Evolutionary conservation across 1,139 yeast genomes (phyloP).

Genomic region (Pichia norvegensis): DNA sequence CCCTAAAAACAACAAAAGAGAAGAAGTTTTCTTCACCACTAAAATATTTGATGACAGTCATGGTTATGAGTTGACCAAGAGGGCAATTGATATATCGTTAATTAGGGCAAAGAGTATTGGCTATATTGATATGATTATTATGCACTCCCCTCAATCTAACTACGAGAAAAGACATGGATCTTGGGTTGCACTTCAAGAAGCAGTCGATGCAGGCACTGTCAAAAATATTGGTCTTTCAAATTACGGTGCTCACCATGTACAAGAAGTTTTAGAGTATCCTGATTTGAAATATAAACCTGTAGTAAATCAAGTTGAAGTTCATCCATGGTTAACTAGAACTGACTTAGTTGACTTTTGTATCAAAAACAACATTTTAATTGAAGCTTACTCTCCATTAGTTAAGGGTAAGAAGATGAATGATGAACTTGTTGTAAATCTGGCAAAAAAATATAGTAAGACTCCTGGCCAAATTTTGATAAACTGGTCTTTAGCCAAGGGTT

Average conservation of each 20-base stretch:
- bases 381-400: conserved; percentile 52
- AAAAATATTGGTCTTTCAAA: conserved; percentile 38
- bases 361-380: conserved; percentile 34
- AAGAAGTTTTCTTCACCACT: conserved; percentile 30
- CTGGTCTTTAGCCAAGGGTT: conserved; percentile 47
- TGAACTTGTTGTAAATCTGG: conserved; percentile 36
- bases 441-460: conserved; percentile 32
- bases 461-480: conserved; percentile 38
- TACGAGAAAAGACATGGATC: conserved; percentile 32
- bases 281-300: conserved; percentile 37
- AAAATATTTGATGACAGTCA: conserved; percentile 34
- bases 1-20: conserved; percentile 32
- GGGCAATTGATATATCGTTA: conserved; percentile 30
- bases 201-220: conserved; percentile 28
- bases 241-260: conserved; percentile 33
- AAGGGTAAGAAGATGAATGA: conserved; percentile 41
- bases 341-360: conserved; percentile 32
- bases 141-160: conserved; percentile 35
- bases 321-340: conserved; percentile 40
- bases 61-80: conserved; percentile 35
- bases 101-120: conserved; percentile 35
- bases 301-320: conserved; percentile 45
- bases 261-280: conserved; percentile 29
- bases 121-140: conserved; percentile 36
- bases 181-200: conserved; percentile 36